phyloP scores from a whole-genome alignment of 1,139 yeast species.

The Taiozyma sp. region DNA sequence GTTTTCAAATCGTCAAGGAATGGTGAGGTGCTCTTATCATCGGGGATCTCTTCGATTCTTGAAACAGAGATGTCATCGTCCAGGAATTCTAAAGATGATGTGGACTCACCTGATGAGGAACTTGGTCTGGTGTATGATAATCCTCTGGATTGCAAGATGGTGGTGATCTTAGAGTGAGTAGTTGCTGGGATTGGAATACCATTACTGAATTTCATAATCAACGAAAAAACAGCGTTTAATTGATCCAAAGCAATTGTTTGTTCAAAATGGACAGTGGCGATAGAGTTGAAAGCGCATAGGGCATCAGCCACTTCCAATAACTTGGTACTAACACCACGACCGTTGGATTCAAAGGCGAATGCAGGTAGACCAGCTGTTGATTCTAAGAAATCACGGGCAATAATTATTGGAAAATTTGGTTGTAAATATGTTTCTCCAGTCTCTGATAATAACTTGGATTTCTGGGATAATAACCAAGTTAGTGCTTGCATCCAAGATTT shows the following conservation, averaged over 20 bases:
- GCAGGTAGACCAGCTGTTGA: conserved; percentile 16
- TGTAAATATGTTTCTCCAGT: conserved; percentile 16
- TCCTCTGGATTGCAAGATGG: conserved; percentile 11
- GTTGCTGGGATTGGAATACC: conserved; percentile 17
- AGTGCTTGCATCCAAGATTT: conserved; percentile 23
- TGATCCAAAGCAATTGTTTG: conserved; percentile 14
- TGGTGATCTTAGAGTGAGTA: conserved; percentile 12
- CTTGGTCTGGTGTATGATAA: conserved; percentile 4
- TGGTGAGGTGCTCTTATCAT: background rate
- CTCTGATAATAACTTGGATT: conserved; percentile 14
- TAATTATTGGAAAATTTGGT: conserved; percentile 17
- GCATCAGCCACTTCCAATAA: conserved; percentile 21
- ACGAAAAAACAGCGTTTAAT: conserved; percentile 10
- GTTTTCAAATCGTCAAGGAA: background rate
- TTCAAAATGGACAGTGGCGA: conserved; percentile 10
- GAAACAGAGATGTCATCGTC: background rate
- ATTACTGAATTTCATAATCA: conserved; percentile 16
- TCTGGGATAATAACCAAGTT: conserved; percentile 21
- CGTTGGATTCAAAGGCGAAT: conserved; percentile 22
- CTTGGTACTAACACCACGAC: conserved; percentile 21
- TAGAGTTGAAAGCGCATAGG: conserved; percentile 12
- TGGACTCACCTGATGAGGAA: background rate
- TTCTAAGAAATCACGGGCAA: conserved; percentile 16
- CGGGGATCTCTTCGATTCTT: background rate
- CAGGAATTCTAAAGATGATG: background rate